phyloP scores from a whole-genome alignment of 352 stramenopile genomes.

The Globisporangium megalacanthum region DNA sequence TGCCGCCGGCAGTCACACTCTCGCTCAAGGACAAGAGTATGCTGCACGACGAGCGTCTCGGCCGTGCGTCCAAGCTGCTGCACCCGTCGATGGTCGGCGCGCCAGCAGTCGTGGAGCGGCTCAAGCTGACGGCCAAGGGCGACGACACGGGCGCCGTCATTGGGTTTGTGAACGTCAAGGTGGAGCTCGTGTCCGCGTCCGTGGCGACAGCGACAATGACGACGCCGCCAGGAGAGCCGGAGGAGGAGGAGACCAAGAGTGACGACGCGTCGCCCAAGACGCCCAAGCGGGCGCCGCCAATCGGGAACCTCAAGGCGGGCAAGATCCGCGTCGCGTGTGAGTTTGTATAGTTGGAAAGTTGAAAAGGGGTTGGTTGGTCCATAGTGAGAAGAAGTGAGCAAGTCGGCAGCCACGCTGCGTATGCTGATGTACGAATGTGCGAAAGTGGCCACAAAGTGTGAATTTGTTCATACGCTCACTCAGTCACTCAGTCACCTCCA shows the following conservation, averaged over 20 bases:
- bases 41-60: constrained; percentile 40
- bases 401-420: too few relatives aligned
- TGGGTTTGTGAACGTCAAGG: constrained; percentile 19
- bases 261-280: constrained; percentile 2
- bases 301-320: constrained; percentile 17
- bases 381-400: too few relatives aligned
- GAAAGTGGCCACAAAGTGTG: too few relatives aligned
- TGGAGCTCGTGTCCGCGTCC: constrained; percentile 18
- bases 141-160: constrained; percentile 18
- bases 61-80: constrained; percentile 18
- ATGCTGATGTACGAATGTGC: too few relatives aligned
- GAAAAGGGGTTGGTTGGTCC: too few relatives aligned
- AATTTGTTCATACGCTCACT: too few relatives aligned
- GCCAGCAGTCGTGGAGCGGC: constrained; percentile 4
- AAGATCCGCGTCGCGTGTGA: constrained; percentile 21
- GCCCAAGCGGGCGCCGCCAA: constrained; percentile 2
- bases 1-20: constrained; percentile 16
- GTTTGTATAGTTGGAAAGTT: constrained; percentile 8
- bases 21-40: constrained; percentile 56
- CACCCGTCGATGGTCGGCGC: constrained; percentile 6
- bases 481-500: too few relatives aligned
- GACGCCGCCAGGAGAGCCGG: background rate
- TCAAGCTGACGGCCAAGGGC: constrained; percentile 16
- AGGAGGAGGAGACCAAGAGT: constrained; percentile 1
- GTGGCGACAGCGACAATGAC: constrained; percentile 2